Conservation (phyloP, 2,329 filamentous ascomycete genomes). For the Plectosphaerella plurivora region DNA sequence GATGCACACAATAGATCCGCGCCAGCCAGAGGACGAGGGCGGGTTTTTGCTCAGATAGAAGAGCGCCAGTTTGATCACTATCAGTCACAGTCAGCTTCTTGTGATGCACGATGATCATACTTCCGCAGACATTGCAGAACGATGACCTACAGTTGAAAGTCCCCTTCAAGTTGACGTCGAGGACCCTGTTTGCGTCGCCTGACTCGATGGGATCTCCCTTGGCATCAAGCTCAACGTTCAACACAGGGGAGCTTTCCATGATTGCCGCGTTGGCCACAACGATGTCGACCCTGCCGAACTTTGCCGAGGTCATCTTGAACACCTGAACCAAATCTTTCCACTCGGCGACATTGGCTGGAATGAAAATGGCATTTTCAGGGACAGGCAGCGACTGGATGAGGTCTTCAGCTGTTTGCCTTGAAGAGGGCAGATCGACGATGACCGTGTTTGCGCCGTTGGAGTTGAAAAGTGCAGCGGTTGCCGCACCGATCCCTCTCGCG, state of each 20-base stretch:
- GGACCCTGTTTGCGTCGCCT: conserved; percentile 34
- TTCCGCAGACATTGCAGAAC: too few species aligned
- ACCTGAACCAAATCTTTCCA: conserved; percentile 1
- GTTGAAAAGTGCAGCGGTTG: conserved; percentile 2
- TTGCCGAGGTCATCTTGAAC: conserved; percentile 41
- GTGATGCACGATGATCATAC: too few species aligned
- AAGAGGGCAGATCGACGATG: not conserved
- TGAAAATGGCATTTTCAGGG: not conserved
- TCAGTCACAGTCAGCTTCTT: too few species aligned
- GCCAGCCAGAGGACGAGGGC: not conserved
- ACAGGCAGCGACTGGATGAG: not conserved
- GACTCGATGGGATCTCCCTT: conserved; percentile 26
- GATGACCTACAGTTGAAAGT: not conserved
- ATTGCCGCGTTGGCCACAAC: conserved; percentile 59
- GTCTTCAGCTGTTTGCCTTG: not conserved
- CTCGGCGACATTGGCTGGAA: not conserved
- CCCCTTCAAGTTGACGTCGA: conserved; percentile 48
- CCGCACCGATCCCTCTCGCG: conserved; percentile 7
- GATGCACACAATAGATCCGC: conserved; percentile 11
- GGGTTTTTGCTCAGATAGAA: not conserved
- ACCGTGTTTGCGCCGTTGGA: conserved; percentile 3
- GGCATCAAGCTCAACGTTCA: conserved; percentile 54
- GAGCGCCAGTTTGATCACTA: not conserved
- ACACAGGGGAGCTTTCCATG: conserved; percentile 47
- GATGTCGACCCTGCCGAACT: conserved; percentile 45